phyloP scores from a whole-genome alignment of 768 basidiomycete genomes.

The Tylopilus vinaceipallidus region DNA sequence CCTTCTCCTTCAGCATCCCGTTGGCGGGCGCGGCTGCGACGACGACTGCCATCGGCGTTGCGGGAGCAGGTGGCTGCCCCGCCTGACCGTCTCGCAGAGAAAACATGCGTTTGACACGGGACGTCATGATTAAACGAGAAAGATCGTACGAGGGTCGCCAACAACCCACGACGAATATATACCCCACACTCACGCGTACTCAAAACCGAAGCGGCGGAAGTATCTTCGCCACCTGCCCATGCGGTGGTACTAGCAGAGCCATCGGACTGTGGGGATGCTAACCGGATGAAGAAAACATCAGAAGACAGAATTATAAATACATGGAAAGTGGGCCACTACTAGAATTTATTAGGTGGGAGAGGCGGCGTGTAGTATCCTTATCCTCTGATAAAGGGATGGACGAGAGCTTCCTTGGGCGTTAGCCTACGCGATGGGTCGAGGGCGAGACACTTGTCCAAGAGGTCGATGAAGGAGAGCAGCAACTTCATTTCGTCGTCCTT shows the following conservation, averaged over 20 bases:
- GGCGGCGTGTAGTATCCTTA: conserved; percentile 22
- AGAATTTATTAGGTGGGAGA: conserved; percentile 17
- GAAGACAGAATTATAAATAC: conserved; percentile 24
- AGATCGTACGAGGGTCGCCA: neutral
- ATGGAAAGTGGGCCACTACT: conserved; percentile 11
- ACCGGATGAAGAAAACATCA: conserved; percentile 4
- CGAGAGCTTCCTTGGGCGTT: conserved; percentile 85
- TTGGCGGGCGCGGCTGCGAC: neutral
- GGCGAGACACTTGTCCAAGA: conserved; percentile 86
- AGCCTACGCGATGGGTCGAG: conserved; percentile 86
- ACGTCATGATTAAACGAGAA: conserved; percentile 11
- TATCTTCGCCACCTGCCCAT: neutral
- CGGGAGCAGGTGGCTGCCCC: conserved; percentile 9
- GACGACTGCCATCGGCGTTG: neutral
- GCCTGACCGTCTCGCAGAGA: conserved; percentile 10
- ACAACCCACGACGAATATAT: conserved; percentile 1
- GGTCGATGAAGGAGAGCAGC: conserved; percentile 76
- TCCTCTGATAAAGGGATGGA: conserved; percentile 82
- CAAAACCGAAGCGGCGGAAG: neutral
- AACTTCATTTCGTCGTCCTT: conserved; percentile 88
- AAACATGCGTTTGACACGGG: conserved; percentile 14
- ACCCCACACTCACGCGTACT: neutral
- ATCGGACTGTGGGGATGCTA: conserved; percentile 10
- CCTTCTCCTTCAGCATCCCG: neutral
- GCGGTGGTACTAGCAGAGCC: conserved; percentile 12